Conservation (phyloP, 2,329 filamentous ascomycete genomes). For the Penicillium sp. region DNA sequence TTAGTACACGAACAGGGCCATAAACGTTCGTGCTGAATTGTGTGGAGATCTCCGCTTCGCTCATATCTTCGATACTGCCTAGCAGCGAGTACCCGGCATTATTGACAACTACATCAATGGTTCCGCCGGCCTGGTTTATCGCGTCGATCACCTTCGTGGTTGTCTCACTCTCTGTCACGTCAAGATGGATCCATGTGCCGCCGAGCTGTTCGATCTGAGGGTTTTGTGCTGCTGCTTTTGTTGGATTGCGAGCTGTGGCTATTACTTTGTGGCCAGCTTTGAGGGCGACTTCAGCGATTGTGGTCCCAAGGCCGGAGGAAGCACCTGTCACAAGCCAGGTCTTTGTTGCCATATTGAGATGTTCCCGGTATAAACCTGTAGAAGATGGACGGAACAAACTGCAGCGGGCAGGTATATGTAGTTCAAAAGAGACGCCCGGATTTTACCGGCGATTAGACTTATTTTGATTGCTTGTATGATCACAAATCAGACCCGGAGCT, state of each 20-base stretch:
- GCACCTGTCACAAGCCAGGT: slow-evolving; percentile 23
- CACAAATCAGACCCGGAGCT: too few relatives aligned
- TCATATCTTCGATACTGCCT: slow-evolving; percentile 26
- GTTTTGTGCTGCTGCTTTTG: slow-evolving; percentile 16
- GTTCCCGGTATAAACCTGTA: too few relatives aligned
- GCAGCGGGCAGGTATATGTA: too few relatives aligned
- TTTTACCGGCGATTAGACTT: too few relatives aligned
- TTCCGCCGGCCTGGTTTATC: neutral
- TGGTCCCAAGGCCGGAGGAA: slow-evolving; percentile 22
- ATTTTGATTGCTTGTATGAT: too few relatives aligned
- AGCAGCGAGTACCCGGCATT: slow-evolving; percentile 25
- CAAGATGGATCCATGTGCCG: slow-evolving; percentile 16
- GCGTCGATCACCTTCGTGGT: slow-evolving; percentile 5
- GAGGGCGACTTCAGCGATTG: slow-evolving; percentile 20
- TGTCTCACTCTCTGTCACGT: slow-evolving; percentile 8
- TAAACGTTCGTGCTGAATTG: slow-evolving; percentile 29
- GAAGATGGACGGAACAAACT: too few relatives aligned
- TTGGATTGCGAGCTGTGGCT: slow-evolving; percentile 23
- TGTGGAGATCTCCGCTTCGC: slow-evolving; percentile 20
- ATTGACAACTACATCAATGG: slow-evolving; percentile 18
- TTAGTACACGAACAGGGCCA: slow-evolving; percentile 25
- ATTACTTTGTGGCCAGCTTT: slow-evolving; percentile 25
- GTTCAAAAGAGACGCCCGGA: too few relatives aligned
- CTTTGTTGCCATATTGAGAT: neutral
- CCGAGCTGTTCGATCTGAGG: slow-evolving; percentile 16